Evolutionary conservation across 2,329 filamentous ascomycete species (phyloP).

Genomic region (Diaporthe amygdali): DNA sequence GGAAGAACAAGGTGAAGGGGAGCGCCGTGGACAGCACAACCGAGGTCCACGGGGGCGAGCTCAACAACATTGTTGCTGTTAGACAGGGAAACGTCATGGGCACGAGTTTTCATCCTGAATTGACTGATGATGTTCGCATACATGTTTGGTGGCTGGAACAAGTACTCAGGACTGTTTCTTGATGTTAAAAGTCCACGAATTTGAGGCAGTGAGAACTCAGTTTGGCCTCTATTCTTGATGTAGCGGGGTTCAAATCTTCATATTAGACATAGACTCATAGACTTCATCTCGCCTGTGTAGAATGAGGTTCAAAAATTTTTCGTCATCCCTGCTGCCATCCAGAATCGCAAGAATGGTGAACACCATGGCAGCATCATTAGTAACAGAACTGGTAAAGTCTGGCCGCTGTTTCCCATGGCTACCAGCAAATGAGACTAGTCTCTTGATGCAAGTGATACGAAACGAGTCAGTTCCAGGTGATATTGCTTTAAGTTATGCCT

Average conservation of each 20-base stretch:
- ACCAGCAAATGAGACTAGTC: too few relatives aligned
- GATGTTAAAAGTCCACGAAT: not conserved
- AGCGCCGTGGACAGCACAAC: slow-evolving; percentile 39
- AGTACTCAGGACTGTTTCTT: slow-evolving; percentile 50
- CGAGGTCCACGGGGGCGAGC: slow-evolving; percentile 43
- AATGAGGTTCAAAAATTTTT: not conserved
- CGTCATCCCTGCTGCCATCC: too few relatives aligned
- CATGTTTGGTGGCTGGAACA: slow-evolving; percentile 92
- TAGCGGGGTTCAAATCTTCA: not conserved
- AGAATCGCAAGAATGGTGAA: not conserved
- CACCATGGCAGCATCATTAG: not conserved
- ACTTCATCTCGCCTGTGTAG: not conserved
- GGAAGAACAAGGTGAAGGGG: slow-evolving; percentile 38
- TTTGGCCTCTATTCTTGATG: not conserved
- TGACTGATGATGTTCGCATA: slow-evolving; percentile 86
- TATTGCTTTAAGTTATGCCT: too few relatives aligned
- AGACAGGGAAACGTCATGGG: slow-evolving; percentile 90
- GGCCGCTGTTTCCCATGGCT: not conserved
- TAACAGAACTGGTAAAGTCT: not conserved
- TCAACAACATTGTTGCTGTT: slow-evolving; percentile 85
- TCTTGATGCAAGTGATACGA: too few relatives aligned
- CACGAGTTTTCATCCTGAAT: slow-evolving; percentile 93
- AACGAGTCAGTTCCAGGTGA: too few relatives aligned
- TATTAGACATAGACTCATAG: not conserved
- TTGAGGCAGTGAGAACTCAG: not conserved